Conservation (phyloP, 164 flowering plant genomes). For the Stephania japonica region DNA sequence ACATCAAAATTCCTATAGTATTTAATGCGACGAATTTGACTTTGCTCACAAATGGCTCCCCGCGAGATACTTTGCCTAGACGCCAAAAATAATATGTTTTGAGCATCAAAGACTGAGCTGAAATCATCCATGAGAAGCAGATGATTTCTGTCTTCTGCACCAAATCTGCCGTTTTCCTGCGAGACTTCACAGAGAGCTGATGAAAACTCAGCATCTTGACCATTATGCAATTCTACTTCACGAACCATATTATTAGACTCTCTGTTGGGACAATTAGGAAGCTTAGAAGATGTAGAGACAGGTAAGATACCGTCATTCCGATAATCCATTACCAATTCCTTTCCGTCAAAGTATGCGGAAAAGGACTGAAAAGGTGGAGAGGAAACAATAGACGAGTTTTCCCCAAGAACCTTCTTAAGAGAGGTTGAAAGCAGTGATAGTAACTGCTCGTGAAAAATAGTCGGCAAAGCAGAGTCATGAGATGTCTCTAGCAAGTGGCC, state of each 20-base stretch:
- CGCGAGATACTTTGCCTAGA: conserved; percentile 53
- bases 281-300: conserved; percentile 14
- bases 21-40: conserved; percentile 74
- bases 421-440: conserved; percentile 52
- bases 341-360: conserved; percentile 36
- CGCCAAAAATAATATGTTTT: conserved; percentile 76
- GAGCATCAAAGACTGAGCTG: conserved; percentile 44
- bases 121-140: conserved; percentile 33
- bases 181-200: conserved; percentile 22
- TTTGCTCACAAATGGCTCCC: conserved; percentile 65
- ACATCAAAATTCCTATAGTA: conserved; percentile 83
- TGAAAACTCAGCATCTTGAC: conserved; percentile 19
- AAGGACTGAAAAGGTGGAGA: conserved; percentile 35
- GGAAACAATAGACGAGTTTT: conserved; percentile 34
- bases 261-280: conserved; percentile 10
- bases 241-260: conserved; percentile 23
- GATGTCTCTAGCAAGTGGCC: conserved; percentile 4
- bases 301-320: conserved; percentile 19
- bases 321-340: conserved; percentile 25
- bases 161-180: conserved; percentile 14
- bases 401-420: conserved; percentile 42
- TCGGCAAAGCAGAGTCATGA: conserved; percentile 40
- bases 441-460: conserved; percentile 33
- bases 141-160: conserved; percentile 19
- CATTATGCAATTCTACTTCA: conserved; percentile 25